A percentile compares a stretch with the other conserved stretches of the same genome.
Conservation (phyloP, 108 stramenopile species). For the Fragilariopsis cylindrus region DNA sequence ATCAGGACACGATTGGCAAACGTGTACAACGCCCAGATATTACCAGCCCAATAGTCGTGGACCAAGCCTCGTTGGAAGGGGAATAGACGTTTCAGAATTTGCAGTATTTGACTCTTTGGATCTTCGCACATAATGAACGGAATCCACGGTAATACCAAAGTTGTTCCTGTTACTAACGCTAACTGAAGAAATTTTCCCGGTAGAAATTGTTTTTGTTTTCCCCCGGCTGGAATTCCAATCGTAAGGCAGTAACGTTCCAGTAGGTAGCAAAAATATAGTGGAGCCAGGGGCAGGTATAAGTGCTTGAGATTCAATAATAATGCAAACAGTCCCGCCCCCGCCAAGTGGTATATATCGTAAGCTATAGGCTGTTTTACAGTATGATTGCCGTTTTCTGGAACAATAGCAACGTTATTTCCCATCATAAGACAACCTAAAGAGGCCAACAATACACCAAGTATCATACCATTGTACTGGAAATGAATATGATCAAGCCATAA, state of each 20-base stretch:
- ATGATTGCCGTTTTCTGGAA: background rate
- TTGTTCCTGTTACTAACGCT: slow-evolving; percentile 49
- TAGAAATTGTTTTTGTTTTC: slow-evolving; percentile 34
- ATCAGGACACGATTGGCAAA: slow-evolving; percentile 52
- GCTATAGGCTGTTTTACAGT: slow-evolving; percentile 6
- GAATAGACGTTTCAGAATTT: slow-evolving; percentile 89
- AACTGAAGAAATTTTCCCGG: slow-evolving; percentile 53
- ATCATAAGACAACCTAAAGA: slow-evolving; percentile 66
- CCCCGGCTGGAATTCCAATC: background rate
- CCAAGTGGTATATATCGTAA: slow-evolving; percentile 43
- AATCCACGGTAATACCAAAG: slow-evolving; percentile 66
- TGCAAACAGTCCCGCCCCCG: slow-evolving; percentile 71
- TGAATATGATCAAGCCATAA: slow-evolving; percentile 93
- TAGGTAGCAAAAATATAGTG: slow-evolving; percentile 84
- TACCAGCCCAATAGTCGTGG: slow-evolving; percentile 99
- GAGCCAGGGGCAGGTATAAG: slow-evolving; percentile 88
- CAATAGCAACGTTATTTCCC: slow-evolving; percentile 31
- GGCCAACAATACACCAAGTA: slow-evolving; percentile 84
- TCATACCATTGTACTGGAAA: slow-evolving; percentile 96
- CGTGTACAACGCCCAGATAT: slow-evolving; percentile 92
- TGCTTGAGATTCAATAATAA: slow-evolving; percentile 89
- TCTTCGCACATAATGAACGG: slow-evolving; percentile 53
- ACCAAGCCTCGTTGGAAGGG: slow-evolving; percentile 94
- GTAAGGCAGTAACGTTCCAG: slow-evolving; percentile 70
- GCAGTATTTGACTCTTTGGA: slow-evolving; percentile 44